Conservation (phyloP, 2,329 filamentous ascomycete species). For the Aspergillus sp. region DNA sequence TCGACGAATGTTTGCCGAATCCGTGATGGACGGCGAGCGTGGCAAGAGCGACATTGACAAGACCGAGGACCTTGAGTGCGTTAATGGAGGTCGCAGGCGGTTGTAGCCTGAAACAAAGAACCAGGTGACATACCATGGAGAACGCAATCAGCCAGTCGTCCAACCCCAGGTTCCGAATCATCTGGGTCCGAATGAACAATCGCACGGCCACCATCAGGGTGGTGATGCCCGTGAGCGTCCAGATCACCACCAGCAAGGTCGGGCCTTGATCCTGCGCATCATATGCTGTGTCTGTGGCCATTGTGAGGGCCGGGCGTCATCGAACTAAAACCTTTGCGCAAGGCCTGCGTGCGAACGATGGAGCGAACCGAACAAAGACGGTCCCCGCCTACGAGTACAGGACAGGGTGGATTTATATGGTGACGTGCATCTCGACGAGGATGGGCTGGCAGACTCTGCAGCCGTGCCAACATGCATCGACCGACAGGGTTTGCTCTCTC, state of each 20-base stretch:
- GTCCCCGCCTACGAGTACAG: too few relatives aligned
- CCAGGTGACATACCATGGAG: conserved; percentile 24
- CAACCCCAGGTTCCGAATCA: conserved; percentile 30
- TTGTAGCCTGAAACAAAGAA: not conserved
- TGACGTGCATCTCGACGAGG: too few relatives aligned
- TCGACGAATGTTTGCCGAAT: conserved; percentile 38
- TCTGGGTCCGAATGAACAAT: conserved; percentile 28
- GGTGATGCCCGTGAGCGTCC: conserved; percentile 28
- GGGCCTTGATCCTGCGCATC: conserved; percentile 28
- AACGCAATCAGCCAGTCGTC: conserved; percentile 38
- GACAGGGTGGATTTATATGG: too few relatives aligned
- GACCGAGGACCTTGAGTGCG: conserved; percentile 30
- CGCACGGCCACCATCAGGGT: conserved; percentile 30
- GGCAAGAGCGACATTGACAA: conserved; percentile 34
- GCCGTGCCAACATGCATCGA: too few relatives aligned
- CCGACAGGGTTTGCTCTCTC: too few relatives aligned
- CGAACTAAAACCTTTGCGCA: not conserved
- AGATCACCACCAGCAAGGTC: conserved; percentile 28
- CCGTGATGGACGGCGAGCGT: conserved; percentile 37
- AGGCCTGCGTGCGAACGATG: too few relatives aligned
- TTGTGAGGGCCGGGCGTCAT: not conserved
- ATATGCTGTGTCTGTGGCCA: not conserved
- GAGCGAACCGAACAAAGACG: too few relatives aligned
- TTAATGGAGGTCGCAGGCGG: not conserved
- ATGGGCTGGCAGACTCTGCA: too few relatives aligned